These are phyloP conservation scores for Sphaerulina populicola DNA, from an alignment of 2,329 filamentous ascomycete genomes.

Conservation along the genomic window DNA sequence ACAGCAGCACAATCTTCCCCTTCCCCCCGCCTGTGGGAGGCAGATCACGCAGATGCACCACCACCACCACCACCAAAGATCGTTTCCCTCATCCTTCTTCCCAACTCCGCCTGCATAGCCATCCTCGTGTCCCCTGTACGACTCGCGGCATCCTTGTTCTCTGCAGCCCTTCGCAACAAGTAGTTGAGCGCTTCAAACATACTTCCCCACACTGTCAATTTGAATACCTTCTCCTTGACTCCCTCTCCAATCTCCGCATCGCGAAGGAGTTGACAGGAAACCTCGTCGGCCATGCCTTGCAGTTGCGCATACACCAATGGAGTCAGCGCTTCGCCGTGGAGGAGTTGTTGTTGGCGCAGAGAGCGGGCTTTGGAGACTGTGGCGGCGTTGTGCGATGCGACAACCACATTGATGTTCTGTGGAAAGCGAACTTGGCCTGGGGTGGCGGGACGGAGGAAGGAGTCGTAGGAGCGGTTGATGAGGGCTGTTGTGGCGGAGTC, in stretches of 20 bases:
- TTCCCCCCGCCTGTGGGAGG: no score
- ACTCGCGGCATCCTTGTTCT: slow-evolving; percentile 54
- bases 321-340: slow-evolving; percentile 37
- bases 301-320: slow-evolving; percentile 65
- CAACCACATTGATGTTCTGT: slow-evolving; percentile 51
- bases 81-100: slow-evolving; percentile 18
- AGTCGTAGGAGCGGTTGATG: slow-evolving; percentile 55
- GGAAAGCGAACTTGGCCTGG: slow-evolving; percentile 30
- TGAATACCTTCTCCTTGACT: slow-evolving; percentile 43
- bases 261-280: slow-evolving; percentile 54
- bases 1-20: no score
- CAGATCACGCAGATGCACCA: background rate
- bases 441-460: slow-evolving; percentile 41
- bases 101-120: slow-evolving; percentile 46
- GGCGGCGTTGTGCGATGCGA: slow-evolving; percentile 74
- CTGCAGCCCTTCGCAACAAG: slow-evolving; percentile 49
- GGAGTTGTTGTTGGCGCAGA: slow-evolving; percentile 42
- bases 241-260: slow-evolving; percentile 35
- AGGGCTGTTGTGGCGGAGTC: slow-evolving; percentile 61
- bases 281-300: slow-evolving; percentile 92
- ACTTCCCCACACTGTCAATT: slow-evolving; percentile 50
- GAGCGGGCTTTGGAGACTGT: slow-evolving; percentile 53
- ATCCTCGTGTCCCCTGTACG: slow-evolving; percentile 46
- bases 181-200: slow-evolving; percentile 73
- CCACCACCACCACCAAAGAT: no score